Evolutionary conservation across 306 rosid species (phyloP), one percentile per base, ranked within the genome.

Genomic region (Gastrolobium villosum): DNA sequence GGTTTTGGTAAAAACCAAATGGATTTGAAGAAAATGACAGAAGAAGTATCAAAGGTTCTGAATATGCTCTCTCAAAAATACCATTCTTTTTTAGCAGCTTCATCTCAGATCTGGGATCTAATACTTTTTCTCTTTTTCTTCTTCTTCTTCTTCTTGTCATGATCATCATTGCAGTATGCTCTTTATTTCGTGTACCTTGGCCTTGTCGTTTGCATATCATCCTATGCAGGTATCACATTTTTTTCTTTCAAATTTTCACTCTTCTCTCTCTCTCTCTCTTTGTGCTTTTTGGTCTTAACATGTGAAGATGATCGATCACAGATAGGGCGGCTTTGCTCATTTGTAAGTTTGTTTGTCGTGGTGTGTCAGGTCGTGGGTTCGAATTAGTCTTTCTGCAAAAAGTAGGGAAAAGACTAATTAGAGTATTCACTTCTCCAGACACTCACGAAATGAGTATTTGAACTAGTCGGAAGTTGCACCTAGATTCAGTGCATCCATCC

Each of bases 1-100:
- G 98, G 99, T 52, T 95, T 95, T 67, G 98, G 99, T 20, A 90
- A 92, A 56, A 95, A 95, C 90, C 99, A 95, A 73, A 79, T 84
- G 88, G 86, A 93, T 72, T 85, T 95, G 79, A 84, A 87, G 64
- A 90, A 86, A 84, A 95, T 95, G 99, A 95, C 98, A 2, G 88
- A 89, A 0, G 98, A 96, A 91, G 98, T 96, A 9, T 85, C 96
- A 4, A 93, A 93, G 97, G 99, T 94, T 41, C 2, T 11, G 36
- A 6, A 39, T 39, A 6, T 6, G 43, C 43, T 7, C 40, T 40
- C 8, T 10, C 8, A 4, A 32, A 28, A 57, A 28, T 61, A 72
- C n/a, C 15, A 65, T 14, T 74, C 8, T 40, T 34, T 45, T 10
- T 57, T 9, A 4, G 5, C 34, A 35, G 41, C 66, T 65, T 68